Conservation (phyloP, 2,329 filamentous ascomycete genomes). For the Sclerotinia minor region DNA sequence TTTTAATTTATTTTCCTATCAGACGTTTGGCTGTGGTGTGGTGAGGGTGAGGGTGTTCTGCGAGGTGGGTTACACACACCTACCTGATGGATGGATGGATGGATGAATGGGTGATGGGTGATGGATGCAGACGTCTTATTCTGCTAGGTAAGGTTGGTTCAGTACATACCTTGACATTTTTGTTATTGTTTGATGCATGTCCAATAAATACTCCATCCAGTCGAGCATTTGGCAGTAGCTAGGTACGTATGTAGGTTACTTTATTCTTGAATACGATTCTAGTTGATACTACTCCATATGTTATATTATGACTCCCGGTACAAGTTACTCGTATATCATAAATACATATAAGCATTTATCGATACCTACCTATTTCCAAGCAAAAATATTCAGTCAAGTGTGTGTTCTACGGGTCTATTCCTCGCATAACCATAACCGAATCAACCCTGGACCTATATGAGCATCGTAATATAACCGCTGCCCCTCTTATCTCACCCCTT, state of each 20-base stretch:
- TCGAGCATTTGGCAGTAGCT: neutral
- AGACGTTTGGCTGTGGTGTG: neutral
- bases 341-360: no score
- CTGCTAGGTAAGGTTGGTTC: no score
- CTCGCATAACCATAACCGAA: neutral
- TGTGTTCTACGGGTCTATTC: neutral
- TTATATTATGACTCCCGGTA: neutral
- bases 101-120: neutral
- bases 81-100: no score
- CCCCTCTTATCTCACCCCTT: conserved; percentile 28
- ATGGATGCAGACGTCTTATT: neutral
- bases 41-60: conserved; percentile 13
- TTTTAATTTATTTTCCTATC: conserved; percentile 20
- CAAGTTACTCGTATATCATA: neutral
- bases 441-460: conserved; percentile 29
- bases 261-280: neutral
- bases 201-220: neutral
- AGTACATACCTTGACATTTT: neutral
- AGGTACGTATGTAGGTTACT: neutral
- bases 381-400: neutral
- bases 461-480: conserved; percentile 35
- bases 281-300: neutral
- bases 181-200: neutral
- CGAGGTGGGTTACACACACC: neutral
- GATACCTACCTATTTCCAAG: neutral